Evolutionary conservation across 495 filamentous ascomycete genomes (phyloP).

Genomic region (Aspergillus ostianus): DNA sequence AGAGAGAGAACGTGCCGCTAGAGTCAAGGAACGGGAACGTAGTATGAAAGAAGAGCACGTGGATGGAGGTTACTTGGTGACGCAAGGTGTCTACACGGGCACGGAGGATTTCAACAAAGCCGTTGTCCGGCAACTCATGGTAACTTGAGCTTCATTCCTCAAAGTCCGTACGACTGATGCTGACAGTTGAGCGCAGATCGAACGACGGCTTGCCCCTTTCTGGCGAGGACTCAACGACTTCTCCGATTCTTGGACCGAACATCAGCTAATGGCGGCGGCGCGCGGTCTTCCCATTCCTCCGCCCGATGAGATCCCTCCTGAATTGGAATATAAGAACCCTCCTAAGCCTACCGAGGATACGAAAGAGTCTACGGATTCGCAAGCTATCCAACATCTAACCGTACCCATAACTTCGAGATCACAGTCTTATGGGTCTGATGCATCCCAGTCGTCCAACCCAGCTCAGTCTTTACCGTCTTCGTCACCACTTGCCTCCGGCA

Average conservation of each 20-base stretch:
- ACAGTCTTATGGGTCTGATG: constrained; percentile 72
- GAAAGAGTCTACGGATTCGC: constrained; percentile 36
- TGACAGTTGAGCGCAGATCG: constrained; percentile 59
- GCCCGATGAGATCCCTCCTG: constrained; percentile 74
- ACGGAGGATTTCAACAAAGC: constrained; percentile 90
- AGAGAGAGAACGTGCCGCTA: constrained; percentile 72
- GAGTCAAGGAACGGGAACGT: constrained; percentile 80
- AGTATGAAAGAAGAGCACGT: constrained; percentile 93
- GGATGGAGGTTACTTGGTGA: constrained; percentile 93
- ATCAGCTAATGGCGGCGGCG: constrained; percentile 88
- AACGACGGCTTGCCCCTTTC: constrained; percentile 88
- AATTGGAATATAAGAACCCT: constrained; percentile 53
- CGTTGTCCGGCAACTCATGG: constrained; percentile 89
- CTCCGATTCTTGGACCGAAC: constrained; percentile 84
- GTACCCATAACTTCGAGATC: constrained; percentile 74
- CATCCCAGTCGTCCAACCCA: constrained; percentile 45
- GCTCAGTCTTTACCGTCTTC: constrained; percentile 50
- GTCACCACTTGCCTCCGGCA: constrained; percentile 52
- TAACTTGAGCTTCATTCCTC: constrained; percentile 36
- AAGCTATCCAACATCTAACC: constrained; percentile 63
- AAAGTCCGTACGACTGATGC: constrained; percentile 10
- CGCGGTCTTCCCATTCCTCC: constrained; percentile 81
- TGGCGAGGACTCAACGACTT: constrained; percentile 93
- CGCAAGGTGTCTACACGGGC: constrained; percentile 88
- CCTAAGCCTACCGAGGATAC: constrained; percentile 42